Conservation (phyloP, 129 eudicot species). For the Flaveria bidentis region DNA sequence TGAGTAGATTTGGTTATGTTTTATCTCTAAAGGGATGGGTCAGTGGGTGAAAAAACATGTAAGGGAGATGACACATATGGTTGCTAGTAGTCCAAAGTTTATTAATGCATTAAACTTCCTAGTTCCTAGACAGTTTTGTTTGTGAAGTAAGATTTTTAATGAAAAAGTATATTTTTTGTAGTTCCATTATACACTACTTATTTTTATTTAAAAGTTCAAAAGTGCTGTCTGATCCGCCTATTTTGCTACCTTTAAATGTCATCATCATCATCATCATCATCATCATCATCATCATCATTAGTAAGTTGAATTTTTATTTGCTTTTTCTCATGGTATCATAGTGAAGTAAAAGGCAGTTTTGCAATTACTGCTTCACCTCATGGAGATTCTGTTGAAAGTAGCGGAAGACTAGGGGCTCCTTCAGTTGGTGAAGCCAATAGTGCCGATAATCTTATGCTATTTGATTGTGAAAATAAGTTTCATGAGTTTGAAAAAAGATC, state of each 20-base stretch:
- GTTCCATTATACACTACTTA: not conserved
- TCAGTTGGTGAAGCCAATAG: constrained; percentile 73
- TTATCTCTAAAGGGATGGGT: not conserved
- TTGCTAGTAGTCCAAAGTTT: not conserved
- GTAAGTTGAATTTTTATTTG: not conserved
- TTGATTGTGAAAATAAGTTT: constrained; percentile 71
- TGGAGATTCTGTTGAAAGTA: constrained; percentile 97
- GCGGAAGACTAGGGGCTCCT: constrained; percentile 72
- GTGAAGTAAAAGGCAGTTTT: constrained; percentile 96
- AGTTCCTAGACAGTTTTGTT: not conserved
- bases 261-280: not conserved
- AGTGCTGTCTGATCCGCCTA: not conserved
- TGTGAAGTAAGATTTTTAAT: not conserved
- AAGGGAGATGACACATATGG: not conserved
- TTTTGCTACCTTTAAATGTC: not conserved
- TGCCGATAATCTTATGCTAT: constrained; percentile 92
- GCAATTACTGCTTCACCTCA: constrained; percentile 76
- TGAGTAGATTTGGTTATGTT: not conserved
- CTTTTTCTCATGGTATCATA: constrained; percentile 32
- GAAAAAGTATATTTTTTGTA: not conserved
- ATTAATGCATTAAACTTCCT: not conserved
- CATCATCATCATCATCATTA: not conserved
- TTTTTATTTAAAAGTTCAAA: not conserved
- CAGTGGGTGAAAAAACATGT: not conserved
- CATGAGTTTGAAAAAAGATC: constrained; percentile 46